Evolutionary conservation across 129 eudicot species (phyloP).

Genomic region (Saposhnikovia divaricata): DNA sequence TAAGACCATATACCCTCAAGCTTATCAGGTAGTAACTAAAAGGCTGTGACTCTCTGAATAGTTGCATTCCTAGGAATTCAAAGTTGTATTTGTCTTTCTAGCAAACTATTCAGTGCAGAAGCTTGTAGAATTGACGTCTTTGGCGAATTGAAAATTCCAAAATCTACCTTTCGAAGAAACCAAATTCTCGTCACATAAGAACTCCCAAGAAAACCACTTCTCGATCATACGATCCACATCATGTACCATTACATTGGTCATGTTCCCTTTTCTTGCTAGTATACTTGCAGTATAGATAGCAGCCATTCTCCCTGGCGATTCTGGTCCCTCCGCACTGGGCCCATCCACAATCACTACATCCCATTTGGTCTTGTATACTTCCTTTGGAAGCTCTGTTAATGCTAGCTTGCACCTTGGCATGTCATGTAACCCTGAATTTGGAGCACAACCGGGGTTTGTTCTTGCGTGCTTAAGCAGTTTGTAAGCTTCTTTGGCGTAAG

Average conservation of each 20-base stretch:
- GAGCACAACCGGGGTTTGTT: constrained; percentile 36
- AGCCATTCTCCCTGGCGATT: constrained; percentile 79
- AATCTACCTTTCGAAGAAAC: constrained; percentile 81
- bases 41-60: not conserved
- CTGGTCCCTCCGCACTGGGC: constrained; percentile 53
- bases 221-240: constrained; percentile 79
- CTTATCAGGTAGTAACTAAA: not conserved
- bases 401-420: constrained; percentile 49
- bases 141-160: constrained; percentile 56
- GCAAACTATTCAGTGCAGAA: constrained; percentile 33
- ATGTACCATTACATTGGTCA: constrained; percentile 65
- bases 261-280: constrained; percentile 60
- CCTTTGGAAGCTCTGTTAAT: constrained; percentile 41
- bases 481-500: constrained; percentile 64
- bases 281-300: constrained; percentile 66
- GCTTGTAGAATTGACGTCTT: constrained; percentile 26
- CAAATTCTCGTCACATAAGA: constrained; percentile 62
- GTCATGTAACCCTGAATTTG: constrained; percentile 12
- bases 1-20: not conserved
- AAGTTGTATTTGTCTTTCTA: not conserved
- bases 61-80: not conserved
- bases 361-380: constrained; percentile 54
- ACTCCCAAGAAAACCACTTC: constrained; percentile 94
- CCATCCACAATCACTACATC: constrained; percentile 86
- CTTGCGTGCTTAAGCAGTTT: constrained; percentile 59